These are phyloP conservation scores for Trichoderma reesei DNA, from an alignment of 495 filamentous ascomycete genomes.

Conservation along the genomic window DNA sequence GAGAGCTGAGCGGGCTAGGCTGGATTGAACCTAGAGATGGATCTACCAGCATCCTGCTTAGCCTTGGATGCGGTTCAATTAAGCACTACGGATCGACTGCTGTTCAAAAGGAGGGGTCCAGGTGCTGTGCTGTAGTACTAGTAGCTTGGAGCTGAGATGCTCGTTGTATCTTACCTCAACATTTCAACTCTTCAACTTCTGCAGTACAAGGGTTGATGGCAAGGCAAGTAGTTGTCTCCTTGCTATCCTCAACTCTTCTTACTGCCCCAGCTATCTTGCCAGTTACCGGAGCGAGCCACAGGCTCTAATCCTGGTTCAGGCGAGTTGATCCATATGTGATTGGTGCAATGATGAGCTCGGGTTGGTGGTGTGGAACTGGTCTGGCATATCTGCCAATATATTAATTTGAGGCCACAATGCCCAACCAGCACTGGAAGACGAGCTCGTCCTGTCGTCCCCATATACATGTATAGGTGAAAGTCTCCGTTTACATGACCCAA, in stretches of 20 bases:
- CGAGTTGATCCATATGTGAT: background rate
- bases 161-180: background rate
- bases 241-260: too few species aligned
- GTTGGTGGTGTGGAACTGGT: background rate
- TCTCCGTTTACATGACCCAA: too few species aligned
- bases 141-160: too few species aligned
- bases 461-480: too few species aligned
- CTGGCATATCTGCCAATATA: background rate
- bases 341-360: background rate
- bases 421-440: background rate
- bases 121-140: background rate
- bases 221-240: too few species aligned
- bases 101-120: too few species aligned
- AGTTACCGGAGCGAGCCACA: background rate
- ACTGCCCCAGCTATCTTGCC: too few species aligned
- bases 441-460: too few species aligned
- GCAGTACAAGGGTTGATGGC: too few species aligned
- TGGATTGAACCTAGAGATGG: slow-evolving; percentile 6
- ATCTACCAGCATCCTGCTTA: background rate
- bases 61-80: background rate
- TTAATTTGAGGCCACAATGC: background rate
- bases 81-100: background rate
- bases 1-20: slow-evolving; percentile 2
- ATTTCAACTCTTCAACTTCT: too few species aligned
- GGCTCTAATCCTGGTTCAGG: background rate